Evolutionary conservation across 2,329 filamentous ascomycete genomes (phyloP).

Genomic region (Purpureocillium takamizusanense): DNA sequence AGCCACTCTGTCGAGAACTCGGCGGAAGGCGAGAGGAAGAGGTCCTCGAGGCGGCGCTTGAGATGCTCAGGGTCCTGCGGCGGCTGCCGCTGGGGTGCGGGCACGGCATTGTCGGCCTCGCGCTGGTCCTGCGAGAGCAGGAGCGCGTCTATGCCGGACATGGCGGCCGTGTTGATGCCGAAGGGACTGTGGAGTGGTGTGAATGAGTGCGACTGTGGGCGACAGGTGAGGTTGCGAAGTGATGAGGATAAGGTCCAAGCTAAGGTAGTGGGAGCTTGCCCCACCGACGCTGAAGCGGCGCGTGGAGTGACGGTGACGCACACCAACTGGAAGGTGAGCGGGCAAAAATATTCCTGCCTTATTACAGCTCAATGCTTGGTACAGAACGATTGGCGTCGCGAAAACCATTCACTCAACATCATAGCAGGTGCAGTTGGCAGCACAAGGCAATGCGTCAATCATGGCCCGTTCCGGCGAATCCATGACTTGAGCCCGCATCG

Average conservation of each 20-base stretch:
- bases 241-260: too few species aligned
- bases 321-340: too few species aligned
- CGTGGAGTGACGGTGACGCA: slow-evolving; percentile 12
- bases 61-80: slow-evolving; percentile 48
- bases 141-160: slow-evolving; percentile 26
- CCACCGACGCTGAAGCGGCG: too few species aligned
- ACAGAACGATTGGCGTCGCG: too few species aligned
- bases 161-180: slow-evolving; percentile 6
- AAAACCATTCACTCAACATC: too few species aligned
- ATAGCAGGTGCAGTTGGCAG: too few species aligned
- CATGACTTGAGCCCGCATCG: too few species aligned
- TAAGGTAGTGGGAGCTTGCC: too few species aligned
- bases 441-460: too few species aligned
- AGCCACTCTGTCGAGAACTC: slow-evolving; percentile 81
- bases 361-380: too few species aligned
- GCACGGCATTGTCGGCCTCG: slow-evolving; percentile 3
- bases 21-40: slow-evolving; percentile 71
- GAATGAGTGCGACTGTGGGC: not conserved
- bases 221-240: not conserved
- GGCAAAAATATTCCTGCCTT: too few species aligned
- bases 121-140: slow-evolving; percentile 18
- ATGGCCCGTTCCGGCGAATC: too few species aligned
- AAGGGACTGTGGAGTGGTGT: not conserved
- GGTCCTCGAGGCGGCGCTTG: slow-evolving; percentile 62
- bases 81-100: slow-evolving; percentile 3